Base-by-base conservation (phyloP, 2,329 filamentous ascomycete species). In the Capronia americana region DNA sequence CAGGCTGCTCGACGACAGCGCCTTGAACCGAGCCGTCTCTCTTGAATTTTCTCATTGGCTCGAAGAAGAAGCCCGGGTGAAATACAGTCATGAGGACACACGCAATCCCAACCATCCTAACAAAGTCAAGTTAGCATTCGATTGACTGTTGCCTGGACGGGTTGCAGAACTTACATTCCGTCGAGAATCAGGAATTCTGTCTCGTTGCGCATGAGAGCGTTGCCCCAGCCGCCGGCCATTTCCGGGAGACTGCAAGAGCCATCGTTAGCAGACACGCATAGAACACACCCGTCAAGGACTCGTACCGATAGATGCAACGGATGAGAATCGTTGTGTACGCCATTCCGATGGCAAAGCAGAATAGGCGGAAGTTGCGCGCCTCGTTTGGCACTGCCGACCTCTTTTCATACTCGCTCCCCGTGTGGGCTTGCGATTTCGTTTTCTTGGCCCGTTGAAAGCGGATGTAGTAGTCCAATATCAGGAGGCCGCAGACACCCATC, bases 151-250 rank as follows among this genome's bases (percentile, higher is more conserved):
- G 44, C 32, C 53, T 48, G n/a, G 60, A n/a, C 20, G 12, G 23
- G 23, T 53, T 24, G 48, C 23, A 7, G n/a, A 23, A 79, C 79
- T 76, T 70, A 82, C 80, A 79, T 79, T 75, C 80, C 81, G 69
- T 84, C 82, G 4, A 84, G 73, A 7, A 83, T 72, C 24, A 83
- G 73, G 63, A 84, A 84, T 63, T 83, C 81, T 5, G 75, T 74
- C 72, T 84, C 80, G 41, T 79, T 79, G 60, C 77, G 77, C 81
- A 83, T 83, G 50, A 83, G 68, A 0, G 76, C 73, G 55, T 79
- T 80, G 24, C 81, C 81, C 82, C 82, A 84, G 3, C 82, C 82
- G 26, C 81, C 81, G 4, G 81, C 79, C 82, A 83, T 83, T 70
- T 83, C 82, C 3, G 82, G 81, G 6, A 83, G 75, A 74, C 81